Evolutionary conservation across 2,329 filamentous ascomycete species (phyloP), one percentile per base, ranked within the genome.

Genomic region (Aspergillus cejpii): DNA sequence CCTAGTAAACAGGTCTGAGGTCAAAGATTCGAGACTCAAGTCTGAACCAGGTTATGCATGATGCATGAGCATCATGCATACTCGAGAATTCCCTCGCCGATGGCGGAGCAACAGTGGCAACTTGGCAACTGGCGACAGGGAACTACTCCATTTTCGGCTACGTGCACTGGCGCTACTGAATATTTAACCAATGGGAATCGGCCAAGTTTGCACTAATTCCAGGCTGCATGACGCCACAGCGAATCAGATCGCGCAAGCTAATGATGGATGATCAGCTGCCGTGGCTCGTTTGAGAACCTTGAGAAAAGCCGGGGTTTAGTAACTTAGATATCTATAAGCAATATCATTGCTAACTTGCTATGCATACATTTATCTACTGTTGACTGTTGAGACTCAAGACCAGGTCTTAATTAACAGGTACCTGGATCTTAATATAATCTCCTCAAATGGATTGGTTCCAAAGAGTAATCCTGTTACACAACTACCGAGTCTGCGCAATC

Each of bases 221-320:
- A 58, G 50, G 39, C 31, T 60, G 58, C 60, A 64, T 65, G 60
- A 63, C 59, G 61, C 60, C 55, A 64, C 39, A 33, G 52, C 49
- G 34, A 55, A 48, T 43, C 36, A 44, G 47, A 41, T 54, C 53
- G 54, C 50, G 58, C 61, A 53, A n/a, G n/a, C n/a, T n/a, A n/a
- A 56, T 60, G 41, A 14, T 12, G 38, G 47, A 39, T 56, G 42
- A 55, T 56, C 55, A 54, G 51, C 41, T 33, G 40, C 34, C 41
- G 44, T 37, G 42, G 43, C 47, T 46, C n/a, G 29, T 33, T 37
- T 28, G 28, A 44, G 23, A 28, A 40, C 39, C 8, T 24, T 44
- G 36, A 24, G 40, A 45, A 41, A 36, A 28, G 41, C 43, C 34
- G 43, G 45, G 42, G 37, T 42, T 17, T 19, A 42, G 33, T 23